A percentile compares a stretch with the other conserved stretches of the same genome.
These are phyloP conservation scores for Golubevia sp. DNA, from an alignment of 1,284 basidiomycete species.

Conservation along the genomic window DNA sequence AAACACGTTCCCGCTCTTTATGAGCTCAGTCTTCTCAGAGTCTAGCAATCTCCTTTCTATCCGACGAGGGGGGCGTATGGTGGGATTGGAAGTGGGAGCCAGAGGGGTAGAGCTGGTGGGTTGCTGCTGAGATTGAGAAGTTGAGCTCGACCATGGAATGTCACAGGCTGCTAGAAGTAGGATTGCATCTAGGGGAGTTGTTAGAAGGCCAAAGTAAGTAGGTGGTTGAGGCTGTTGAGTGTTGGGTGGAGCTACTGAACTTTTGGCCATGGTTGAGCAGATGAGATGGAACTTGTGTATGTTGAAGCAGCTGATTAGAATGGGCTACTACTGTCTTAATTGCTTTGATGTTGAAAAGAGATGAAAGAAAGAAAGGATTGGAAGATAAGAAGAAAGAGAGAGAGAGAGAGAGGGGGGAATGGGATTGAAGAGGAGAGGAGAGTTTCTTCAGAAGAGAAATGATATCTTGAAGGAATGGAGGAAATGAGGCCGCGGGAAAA, in stretches of 20 bases:
- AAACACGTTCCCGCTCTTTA: slow-evolving; percentile 52
- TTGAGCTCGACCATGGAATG: slow-evolving; percentile 19
- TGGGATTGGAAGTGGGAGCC: slow-evolving; percentile 1
- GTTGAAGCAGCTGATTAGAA: no score
- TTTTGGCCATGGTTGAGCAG: not conserved
- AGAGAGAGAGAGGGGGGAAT: not conserved
- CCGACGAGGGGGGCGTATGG: slow-evolving; percentile 35
- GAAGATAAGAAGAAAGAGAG: not conserved
- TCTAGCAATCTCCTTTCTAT: slow-evolving; percentile 50
- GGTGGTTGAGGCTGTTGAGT: slow-evolving; percentile 25
- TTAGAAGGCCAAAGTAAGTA: slow-evolving; percentile 54
- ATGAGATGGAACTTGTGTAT: no score
- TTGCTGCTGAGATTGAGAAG: not conserved
- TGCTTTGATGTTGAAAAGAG: not conserved
- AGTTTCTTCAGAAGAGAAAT: no score
- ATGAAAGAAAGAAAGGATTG: not conserved
- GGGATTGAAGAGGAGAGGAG: not conserved
- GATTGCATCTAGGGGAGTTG: slow-evolving; percentile 55
- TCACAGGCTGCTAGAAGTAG: slow-evolving; percentile 55
- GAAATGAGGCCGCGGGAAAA: no score
- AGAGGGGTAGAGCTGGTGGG: not conserved
- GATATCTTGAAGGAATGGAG: no score
- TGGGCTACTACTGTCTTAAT: no score
- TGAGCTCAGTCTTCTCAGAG: slow-evolving; percentile 46
- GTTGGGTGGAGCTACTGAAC: not conserved